Evolutionary conservation across 78 protist species (phyloP).

Genomic region (Dictyostelium purpureum): DNA sequence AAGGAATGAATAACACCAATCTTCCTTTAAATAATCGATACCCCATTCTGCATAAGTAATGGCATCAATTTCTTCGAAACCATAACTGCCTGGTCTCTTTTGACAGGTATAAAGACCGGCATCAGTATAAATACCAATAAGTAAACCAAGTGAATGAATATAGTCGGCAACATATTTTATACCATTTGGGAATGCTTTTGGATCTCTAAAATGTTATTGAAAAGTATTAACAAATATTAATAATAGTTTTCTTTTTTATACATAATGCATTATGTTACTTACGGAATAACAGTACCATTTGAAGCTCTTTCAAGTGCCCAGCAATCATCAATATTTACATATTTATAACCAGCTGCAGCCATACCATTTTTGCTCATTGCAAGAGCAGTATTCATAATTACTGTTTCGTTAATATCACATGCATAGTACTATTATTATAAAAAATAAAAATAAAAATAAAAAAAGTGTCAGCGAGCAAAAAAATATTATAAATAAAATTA

Average conservation of each 20-base stretch:
- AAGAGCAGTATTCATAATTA: constrained; percentile 66
- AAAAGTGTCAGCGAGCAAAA: not conserved
- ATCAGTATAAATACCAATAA: constrained; percentile 90
- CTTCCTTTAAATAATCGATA: constrained; percentile 82
- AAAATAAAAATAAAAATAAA: no score
- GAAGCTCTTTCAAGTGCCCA: constrained; percentile 52
- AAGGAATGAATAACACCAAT: constrained; percentile 79
- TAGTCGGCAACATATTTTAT: constrained; percentile 86
- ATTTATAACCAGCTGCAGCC: constrained; percentile 85
- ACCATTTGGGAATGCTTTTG: constrained; percentile 89
- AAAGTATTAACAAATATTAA: not conserved
- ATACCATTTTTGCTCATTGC: constrained; percentile 84
- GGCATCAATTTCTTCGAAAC: constrained; percentile 79
- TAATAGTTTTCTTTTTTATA: constrained; percentile 12
- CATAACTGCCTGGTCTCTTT: constrained; percentile 81
- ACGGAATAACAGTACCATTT: constrained; percentile 16
- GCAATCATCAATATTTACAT: constrained; percentile 80
- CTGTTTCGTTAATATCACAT: constrained; percentile 70
- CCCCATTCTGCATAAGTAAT: constrained; percentile 86
- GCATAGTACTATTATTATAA: no score
- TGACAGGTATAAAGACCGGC: constrained; percentile 91
- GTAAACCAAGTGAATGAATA: constrained; percentile 84
- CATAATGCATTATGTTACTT: not conserved
- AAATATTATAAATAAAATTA: no score
- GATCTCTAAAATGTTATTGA: constrained; percentile 68